Conservation (phyloP, 768 basidiomycete genomes). For the Gymnopilus junonius region DNA sequence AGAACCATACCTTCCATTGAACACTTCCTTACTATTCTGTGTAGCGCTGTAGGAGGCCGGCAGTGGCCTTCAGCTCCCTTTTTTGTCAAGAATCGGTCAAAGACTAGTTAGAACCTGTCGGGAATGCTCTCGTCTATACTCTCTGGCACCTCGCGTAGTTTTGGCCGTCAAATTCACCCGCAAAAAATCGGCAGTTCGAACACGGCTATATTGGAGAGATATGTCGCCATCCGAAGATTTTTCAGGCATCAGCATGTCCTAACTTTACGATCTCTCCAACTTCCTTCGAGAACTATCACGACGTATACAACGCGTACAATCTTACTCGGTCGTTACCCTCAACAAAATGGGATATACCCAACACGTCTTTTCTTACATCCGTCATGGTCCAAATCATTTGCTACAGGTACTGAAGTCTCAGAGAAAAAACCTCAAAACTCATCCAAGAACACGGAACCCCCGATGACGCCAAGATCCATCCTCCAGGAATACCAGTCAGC, state of each 20-base stretch:
- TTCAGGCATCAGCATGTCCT: slow-evolving; percentile 46
- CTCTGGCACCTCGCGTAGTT: slow-evolving; percentile 6
- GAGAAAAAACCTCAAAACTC: slow-evolving; percentile 16
- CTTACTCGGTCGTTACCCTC: neutral
- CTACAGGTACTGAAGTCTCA: slow-evolving; percentile 3
- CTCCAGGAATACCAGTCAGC: neutral
- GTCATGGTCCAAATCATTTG: slow-evolving; percentile 8
- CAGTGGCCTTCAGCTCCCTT: neutral
- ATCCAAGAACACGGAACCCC: slow-evolving; percentile 16
- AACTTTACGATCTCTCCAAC: slow-evolving; percentile 14
- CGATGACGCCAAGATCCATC: neutral
- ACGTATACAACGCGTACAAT: neutral
- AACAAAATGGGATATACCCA: neutral
- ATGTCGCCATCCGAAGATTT: slow-evolving; percentile 60
- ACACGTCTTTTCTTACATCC: slow-evolving; percentile 7
- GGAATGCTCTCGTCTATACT: slow-evolving; percentile 8
- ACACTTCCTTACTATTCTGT: neutral
- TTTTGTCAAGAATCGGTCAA: neutral
- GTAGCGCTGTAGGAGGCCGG: neutral
- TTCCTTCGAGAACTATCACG: neutral
- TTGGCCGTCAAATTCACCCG: neutral
- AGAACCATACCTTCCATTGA: neutral
- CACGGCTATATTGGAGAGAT: slow-evolving; percentile 50
- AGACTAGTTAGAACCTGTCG: neutral
- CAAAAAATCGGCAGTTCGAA: slow-evolving; percentile 7